A percentile compares a stretch with the other conserved stretches of the same genome.
Evolutionary conservation across 2,329 filamentous ascomycete genomes (phyloP).

Genomic region (Calycina herbarum): DNA sequence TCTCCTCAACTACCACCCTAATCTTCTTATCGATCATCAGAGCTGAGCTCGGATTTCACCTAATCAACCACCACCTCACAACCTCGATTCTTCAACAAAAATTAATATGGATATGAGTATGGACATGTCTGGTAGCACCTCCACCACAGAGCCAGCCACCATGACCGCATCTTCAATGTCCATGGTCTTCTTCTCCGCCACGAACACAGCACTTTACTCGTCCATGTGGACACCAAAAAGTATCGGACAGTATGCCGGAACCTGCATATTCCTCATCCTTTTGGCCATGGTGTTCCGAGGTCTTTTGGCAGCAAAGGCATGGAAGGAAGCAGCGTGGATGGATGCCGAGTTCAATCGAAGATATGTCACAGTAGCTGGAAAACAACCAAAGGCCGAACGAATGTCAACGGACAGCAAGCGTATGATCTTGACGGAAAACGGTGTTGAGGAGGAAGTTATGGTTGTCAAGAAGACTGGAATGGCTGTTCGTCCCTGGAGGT

Average conservation of each 20-base stretch:
- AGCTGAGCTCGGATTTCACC: conserved; percentile 7
- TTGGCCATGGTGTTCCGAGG: conserved; percentile 70
- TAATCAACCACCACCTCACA: not conserved
- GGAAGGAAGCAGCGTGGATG: conserved; percentile 63
- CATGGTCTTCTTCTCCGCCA: conserved; percentile 65
- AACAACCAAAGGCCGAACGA: conserved; percentile 42
- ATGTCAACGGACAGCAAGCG: conserved; percentile 53
- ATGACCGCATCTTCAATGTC: conserved; percentile 46
- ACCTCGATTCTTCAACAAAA: not conserved
- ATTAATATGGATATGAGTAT: conserved; percentile 5
- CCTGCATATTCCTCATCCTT: conserved; percentile 85
- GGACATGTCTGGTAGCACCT: conserved; percentile 7
- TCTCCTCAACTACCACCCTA: not conserved
- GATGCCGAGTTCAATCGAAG: conserved; percentile 71
- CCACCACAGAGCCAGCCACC: conserved; percentile 43
- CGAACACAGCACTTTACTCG: conserved; percentile 65
- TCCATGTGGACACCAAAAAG: conserved; percentile 70
- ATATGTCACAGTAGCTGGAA: conserved; percentile 71
- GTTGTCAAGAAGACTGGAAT: conserved; percentile 62
- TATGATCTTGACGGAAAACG: conserved; percentile 70
- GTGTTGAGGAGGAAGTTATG: conserved; percentile 76
- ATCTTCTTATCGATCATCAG: conserved; percentile 2
- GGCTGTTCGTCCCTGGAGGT: conserved; percentile 69
- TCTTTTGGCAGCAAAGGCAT: conserved; percentile 71
- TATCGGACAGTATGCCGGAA: conserved; percentile 76